Evolutionary conservation across 331 rosid genomes (phyloP).

Genomic region (Arachis monticola): DNA sequence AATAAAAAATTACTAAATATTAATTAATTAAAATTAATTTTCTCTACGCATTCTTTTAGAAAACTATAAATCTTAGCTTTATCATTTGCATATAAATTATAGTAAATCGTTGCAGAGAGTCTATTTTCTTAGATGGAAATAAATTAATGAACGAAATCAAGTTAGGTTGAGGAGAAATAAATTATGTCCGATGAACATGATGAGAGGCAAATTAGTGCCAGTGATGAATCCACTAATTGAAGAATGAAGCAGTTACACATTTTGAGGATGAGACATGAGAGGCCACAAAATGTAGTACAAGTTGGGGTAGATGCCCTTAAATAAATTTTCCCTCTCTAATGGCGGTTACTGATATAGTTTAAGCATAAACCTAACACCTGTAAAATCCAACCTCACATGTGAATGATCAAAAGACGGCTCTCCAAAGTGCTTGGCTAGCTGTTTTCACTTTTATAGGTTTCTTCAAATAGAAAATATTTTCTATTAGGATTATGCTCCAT

Average conservation of each 20-base stretch:
- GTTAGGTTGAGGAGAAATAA: constrained; percentile 12
- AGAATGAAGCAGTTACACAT: neutral
- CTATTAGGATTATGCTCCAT: neutral
- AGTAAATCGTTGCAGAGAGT: neutral
- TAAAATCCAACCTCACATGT: constrained; percentile 41
- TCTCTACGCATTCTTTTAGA: no score
- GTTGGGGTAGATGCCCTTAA: neutral
- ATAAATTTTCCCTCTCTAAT: neutral
- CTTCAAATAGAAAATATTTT: neutral
- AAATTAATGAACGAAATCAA: constrained; percentile 1
- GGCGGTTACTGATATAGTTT: constrained; percentile 41
- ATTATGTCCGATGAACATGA: constrained; percentile 18
- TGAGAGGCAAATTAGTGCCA: constrained; percentile 9
- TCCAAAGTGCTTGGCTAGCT: neutral
- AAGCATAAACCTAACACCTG: constrained; percentile 35
- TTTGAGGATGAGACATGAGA: constrained; percentile 37
- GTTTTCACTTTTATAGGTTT: constrained; percentile 12
- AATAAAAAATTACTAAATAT: no score
- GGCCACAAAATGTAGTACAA: constrained; percentile 20
- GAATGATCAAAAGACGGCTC: neutral
- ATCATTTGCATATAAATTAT: neutral
- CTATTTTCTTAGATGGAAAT: neutral
- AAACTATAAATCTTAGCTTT: no score
- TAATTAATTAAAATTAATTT: no score
- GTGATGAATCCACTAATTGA: constrained; percentile 28